Conservation (phyloP, 176 grass and related monocot genomes). For the Thalia dealbata region DNA sequence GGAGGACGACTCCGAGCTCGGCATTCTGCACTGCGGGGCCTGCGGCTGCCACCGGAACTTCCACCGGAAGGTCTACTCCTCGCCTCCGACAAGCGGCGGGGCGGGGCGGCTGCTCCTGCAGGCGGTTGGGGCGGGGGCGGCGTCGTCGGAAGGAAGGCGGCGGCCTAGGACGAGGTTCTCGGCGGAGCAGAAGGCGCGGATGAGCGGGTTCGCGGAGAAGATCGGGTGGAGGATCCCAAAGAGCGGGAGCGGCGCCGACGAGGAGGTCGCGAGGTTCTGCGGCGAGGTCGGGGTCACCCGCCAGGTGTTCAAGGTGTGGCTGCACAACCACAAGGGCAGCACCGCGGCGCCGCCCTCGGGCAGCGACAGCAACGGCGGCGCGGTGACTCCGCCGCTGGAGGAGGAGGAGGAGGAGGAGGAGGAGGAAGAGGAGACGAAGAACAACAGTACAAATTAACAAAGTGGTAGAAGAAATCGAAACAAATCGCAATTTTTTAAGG, state of each 20-base stretch:
- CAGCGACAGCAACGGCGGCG: background rate
- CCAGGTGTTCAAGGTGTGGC: constrained; percentile 93
- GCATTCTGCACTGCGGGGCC: background rate
- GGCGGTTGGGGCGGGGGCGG: background rate
- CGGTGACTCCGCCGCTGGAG: no score
- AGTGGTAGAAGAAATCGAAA: no score
- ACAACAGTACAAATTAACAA: no score
- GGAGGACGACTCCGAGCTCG: background rate
- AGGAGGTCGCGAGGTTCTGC: constrained; percentile 75
- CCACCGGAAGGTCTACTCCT: constrained; percentile 6
- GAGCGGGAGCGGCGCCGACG: constrained; percentile 53
- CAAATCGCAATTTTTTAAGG: no score
- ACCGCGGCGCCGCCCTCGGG: background rate
- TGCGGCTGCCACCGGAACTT: constrained; percentile 24
- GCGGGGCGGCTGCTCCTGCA: background rate
- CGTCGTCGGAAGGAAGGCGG: constrained; percentile 4
- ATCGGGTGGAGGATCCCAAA: constrained; percentile 85
- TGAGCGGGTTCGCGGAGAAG: constrained; percentile 61
- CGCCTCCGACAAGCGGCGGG: no score
- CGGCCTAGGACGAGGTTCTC: constrained; percentile 81
- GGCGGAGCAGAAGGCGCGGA: constrained; percentile 62
- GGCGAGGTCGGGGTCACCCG: constrained; percentile 65
- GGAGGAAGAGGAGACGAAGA: no score
- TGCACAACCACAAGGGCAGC: constrained; percentile 81
- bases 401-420: no score